A percentile compares a stretch with the other conserved stretches of the same genome.
phyloP scores from a whole-genome alignment of 148 eudicot species.

The Vaccinium corymbosum region DNA sequence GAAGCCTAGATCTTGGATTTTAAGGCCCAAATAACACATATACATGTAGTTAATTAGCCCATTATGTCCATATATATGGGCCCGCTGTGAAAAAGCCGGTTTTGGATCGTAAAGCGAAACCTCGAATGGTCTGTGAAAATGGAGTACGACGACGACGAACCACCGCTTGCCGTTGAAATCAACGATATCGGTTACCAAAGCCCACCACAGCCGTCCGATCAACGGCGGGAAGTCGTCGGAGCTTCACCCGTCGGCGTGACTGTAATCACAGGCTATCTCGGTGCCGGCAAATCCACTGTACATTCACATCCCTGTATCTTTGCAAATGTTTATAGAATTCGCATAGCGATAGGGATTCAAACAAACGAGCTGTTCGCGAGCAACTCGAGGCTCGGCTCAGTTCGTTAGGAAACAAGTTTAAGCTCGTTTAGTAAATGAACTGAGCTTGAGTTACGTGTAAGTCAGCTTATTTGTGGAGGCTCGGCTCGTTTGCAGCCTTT shows the following conservation, averaged over 20 bases:
- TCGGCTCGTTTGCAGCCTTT: background rate
- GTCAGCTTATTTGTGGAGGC: background rate
- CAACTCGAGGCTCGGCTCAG: background rate
- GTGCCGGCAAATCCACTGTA: constrained; percentile 95
- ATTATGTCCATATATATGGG: background rate
- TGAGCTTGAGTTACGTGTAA: background rate
- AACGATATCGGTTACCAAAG: constrained; percentile 16
- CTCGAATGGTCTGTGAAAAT: constrained; percentile 9
- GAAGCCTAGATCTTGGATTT: background rate
- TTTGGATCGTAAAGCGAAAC: background rate
- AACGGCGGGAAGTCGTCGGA: constrained; percentile 23
- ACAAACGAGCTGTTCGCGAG: background rate
- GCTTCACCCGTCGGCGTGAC: constrained; percentile 70
- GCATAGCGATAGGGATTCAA: background rate
- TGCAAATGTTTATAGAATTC: background rate
- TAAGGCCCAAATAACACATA: background rate
- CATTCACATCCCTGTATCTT: background rate
- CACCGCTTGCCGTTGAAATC: constrained; percentile 68
- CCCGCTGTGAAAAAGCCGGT: background rate
- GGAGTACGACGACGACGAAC: constrained; percentile 72
- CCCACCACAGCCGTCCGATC: constrained; percentile 17
- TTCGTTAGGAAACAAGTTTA: background rate
- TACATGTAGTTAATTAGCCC: background rate
- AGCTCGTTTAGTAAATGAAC: too few relatives aligned
- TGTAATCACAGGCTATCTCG: constrained; percentile 92